Evolutionary conservation across 2,329 filamentous ascomycete genomes (phyloP).

Genomic region (Ramichloridium luteum): DNA sequence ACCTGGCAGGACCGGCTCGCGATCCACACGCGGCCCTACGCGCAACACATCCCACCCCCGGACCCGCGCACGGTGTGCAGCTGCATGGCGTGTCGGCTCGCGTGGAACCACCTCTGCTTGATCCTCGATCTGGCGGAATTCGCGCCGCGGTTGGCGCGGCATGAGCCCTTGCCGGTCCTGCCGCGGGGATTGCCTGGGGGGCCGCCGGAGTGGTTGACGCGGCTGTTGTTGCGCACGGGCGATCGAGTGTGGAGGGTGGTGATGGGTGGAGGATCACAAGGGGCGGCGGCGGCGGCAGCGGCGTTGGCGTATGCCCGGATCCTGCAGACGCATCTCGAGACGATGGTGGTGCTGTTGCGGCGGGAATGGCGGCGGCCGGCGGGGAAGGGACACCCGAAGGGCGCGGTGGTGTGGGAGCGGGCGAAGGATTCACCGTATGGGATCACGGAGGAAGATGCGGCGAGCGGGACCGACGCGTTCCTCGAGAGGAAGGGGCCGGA

Average conservation of each 20-base stretch:
- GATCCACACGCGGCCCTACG: constrained; percentile 40
- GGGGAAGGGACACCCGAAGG: constrained; percentile 25
- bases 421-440: constrained; percentile 29
- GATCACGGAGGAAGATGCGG: constrained; percentile 36
- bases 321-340: constrained; percentile 37
- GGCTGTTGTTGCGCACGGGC: constrained; percentile 31
- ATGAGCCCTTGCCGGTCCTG: constrained; percentile 41
- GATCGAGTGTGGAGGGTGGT: neutral
- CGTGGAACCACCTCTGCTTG: constrained; percentile 45
- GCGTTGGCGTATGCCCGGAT: constrained; percentile 42
- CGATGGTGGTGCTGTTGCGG: constrained; percentile 35
- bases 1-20: constrained; percentile 32
- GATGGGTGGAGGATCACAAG: neutral
- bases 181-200: constrained; percentile 36
- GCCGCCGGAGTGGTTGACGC: constrained; percentile 39
- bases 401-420: neutral
- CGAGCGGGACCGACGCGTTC: constrained; percentile 39
- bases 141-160: constrained; percentile 41
- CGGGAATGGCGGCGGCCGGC: constrained; percentile 15
- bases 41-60: constrained; percentile 38
- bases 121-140: constrained; percentile 46
- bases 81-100: constrained; percentile 43
- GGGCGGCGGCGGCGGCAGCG: constrained; percentile 31
- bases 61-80: constrained; percentile 41
- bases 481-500: constrained; percentile 40